Evolutionary conservation across 2,329 filamentous ascomycete species (phyloP).

Genomic region (Neofusicoccum ribis): DNA sequence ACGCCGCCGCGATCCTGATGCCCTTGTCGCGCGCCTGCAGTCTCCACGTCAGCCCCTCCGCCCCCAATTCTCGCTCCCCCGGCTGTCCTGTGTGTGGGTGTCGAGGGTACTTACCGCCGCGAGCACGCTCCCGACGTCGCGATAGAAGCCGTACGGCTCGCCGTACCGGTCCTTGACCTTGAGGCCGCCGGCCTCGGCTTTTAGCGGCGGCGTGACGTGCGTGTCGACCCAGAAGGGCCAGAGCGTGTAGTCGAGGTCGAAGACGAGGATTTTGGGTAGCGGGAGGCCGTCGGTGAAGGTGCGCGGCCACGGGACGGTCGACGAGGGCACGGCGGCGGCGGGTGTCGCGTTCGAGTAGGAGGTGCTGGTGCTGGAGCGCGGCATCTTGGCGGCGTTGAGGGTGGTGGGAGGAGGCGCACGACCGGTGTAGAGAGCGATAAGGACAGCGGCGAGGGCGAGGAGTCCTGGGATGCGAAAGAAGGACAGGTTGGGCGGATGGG

Average conservation of each 20-base stretch:
- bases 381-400: slow-evolving; percentile 27
- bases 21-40: slow-evolving; percentile 34
- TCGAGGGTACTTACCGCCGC: slow-evolving; percentile 33
- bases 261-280: slow-evolving; percentile 80
- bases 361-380: slow-evolving; percentile 27
- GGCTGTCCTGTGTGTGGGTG: too few relatives aligned
- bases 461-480: not conserved
- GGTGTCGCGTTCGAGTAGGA: slow-evolving; percentile 28
- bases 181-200: slow-evolving; percentile 43
- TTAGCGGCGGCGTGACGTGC: slow-evolving; percentile 76
- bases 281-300: slow-evolving; percentile 68
- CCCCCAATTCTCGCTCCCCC: too few relatives aligned
- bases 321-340: slow-evolving; percentile 37
- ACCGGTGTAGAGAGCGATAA: not conserved
- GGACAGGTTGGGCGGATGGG: not conserved
- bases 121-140: slow-evolving; percentile 45
- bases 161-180: slow-evolving; percentile 55
- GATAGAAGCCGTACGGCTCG: slow-evolving; percentile 49
- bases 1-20: slow-evolving; percentile 71
- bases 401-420: not conserved
- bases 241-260: slow-evolving; percentile 97
- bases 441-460: not conserved
- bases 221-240: slow-evolving; percentile 99
- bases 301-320: slow-evolving; percentile 44
- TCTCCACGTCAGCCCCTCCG: too few relatives aligned